Evolutionary conservation across 2,329 filamentous ascomycete species (phyloP), one percentile per base, ranked within the genome.

Genomic region (Neoscytalidium dimidiatum): DNA sequence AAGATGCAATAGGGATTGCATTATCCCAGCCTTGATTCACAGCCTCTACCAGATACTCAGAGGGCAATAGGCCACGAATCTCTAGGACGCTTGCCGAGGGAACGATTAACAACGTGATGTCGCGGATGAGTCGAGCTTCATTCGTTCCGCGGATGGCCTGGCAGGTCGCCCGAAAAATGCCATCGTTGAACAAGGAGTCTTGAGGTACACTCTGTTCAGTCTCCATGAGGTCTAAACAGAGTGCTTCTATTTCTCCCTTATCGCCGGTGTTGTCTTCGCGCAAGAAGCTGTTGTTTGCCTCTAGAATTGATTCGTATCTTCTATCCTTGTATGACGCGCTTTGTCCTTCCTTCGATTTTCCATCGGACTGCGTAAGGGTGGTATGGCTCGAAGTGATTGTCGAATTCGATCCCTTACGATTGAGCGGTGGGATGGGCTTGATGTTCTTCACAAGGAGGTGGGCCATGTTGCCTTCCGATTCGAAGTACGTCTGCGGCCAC

Each of bases 21-120:
- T 77, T 78, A 62, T 75, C 75, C 80, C 80, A 83, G 64, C 72
- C 72, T 71, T 81, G 74, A 67, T 82, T 80, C 41, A 79, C 72
- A 66, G 76, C 80, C 67, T 83, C 78, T 28, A 71, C 70, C 9
- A 83, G 66, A 44, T 23, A 1, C 75, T 48, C 8, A 66, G 4
- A 43, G 26, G 57, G 23, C 62, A 29, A 5, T 6, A 38, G 17
- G 56, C 64, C 46, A 28, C 21, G 35, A 4, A 43, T 38, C n/a
- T 48, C 48, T 3, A 58, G 38, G 29, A 17, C 31, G 26, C 33
- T 38, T 3, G 38, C 58, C 21, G 58, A 66, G 63, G 64, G 64
- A 26, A 66, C 58, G 17, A 66, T 44, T 8, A 66, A 14, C 9
- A 9, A 38, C 29, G 49, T 17, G 13, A 66, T 63, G 41, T 66